A percentile compares a stretch with the other conserved stretches of the same genome.
These are phyloP conservation scores for Claviceps capensis DNA, from an alignment of 2,329 filamentous ascomycete species.

Conservation along the genomic window DNA sequence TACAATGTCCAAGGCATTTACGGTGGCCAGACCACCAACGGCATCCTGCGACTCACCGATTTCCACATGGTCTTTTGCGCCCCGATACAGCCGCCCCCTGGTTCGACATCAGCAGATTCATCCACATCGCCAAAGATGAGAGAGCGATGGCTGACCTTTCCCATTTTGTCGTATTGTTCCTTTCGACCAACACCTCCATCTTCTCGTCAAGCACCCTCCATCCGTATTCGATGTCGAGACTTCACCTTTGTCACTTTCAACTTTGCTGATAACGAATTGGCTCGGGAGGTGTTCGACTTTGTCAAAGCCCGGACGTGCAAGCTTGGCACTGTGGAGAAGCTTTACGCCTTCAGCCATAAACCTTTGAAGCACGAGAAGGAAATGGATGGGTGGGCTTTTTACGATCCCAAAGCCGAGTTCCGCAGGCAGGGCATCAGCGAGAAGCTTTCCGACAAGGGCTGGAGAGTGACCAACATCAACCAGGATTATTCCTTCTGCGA, in stretches of 20 bases:
- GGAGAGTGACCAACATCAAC: slow-evolving; percentile 87
- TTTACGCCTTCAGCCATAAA: slow-evolving; percentile 81
- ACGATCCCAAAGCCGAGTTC: slow-evolving; percentile 77
- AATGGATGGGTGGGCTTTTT: slow-evolving; percentile 70
- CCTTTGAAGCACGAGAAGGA: slow-evolving; percentile 60
- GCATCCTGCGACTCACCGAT: slow-evolving; percentile 46
- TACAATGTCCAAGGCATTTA: slow-evolving; percentile 49
- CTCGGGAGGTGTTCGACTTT: slow-evolving; percentile 76
- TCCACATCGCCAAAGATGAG: slow-evolving; percentile 23
- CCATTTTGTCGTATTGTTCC: slow-evolving; percentile 72
- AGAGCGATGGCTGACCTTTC: slow-evolving; percentile 89
- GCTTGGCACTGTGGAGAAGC: slow-evolving; percentile 68
- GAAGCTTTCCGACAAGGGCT: slow-evolving; percentile 64
- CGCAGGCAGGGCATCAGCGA: slow-evolving; percentile 74
- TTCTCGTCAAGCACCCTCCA: slow-evolving; percentile 61
- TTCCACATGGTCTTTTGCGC: slow-evolving; percentile 46
- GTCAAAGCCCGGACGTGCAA: slow-evolving; percentile 72
- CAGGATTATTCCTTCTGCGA: slow-evolving; percentile 80
- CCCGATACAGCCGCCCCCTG: slow-evolving; percentile 20
- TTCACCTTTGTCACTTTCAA: slow-evolving; percentile 91
- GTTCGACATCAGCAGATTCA: slow-evolving; percentile 9
- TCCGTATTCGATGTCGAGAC: slow-evolving; percentile 81
- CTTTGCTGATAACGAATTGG: slow-evolving; percentile 60
- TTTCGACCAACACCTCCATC: slow-evolving; percentile 59
- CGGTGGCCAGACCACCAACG: slow-evolving; percentile 41